Evolutionary conservation across 345 rosid genomes (phyloP), one percentile per base, ranked within the genome.

Genomic region (Gossypium bickii): DNA sequence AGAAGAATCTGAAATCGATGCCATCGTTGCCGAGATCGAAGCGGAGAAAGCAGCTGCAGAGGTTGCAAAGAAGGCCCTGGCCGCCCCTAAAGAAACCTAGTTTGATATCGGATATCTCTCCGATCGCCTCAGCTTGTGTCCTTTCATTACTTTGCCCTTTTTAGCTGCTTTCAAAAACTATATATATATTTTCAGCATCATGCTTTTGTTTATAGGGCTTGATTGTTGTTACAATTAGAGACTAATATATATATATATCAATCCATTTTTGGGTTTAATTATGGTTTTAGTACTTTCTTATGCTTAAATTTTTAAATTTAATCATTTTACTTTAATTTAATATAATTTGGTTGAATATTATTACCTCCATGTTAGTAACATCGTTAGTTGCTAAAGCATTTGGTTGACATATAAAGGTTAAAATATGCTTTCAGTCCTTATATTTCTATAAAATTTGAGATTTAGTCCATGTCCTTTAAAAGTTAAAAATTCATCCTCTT

Each of bases 21-120:
- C 87, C 18, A 90, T 92, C 65, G 98, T 88, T 17, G 87, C 90
- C 20, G 93, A 92, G 75, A 92, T 94, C 1, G 98, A 94, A 78
- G 94, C 94, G 7, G 98, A 94, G 83, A 94, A 94, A 83, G 94
- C 94, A 44, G 97, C 97, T 0, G 98, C 93, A 0, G 94, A 94
- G 84, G 92, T 97, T 68, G 97, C 94, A 16, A 92, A 94, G 86
- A 92, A 89, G 83, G 92, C 27, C 2, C 60, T 92, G 82, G 92
- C 60, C 5, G 12, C 94, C 61, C 74, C 64, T 2, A 71, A 71
- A 41, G 64, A 71, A 11, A 34, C 74, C 62, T 70, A 70, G 29
- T 56, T 71, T 48, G 18, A 12, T 71, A 38, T 7, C n/a, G n/a
- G 18, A 7, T 41, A 6, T n/a, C 11, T 34, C 7, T 34, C 3